Evolutionary conservation across 2,329 filamentous ascomycete genomes (phyloP).

Genomic region (Fusarium sp.): DNA sequence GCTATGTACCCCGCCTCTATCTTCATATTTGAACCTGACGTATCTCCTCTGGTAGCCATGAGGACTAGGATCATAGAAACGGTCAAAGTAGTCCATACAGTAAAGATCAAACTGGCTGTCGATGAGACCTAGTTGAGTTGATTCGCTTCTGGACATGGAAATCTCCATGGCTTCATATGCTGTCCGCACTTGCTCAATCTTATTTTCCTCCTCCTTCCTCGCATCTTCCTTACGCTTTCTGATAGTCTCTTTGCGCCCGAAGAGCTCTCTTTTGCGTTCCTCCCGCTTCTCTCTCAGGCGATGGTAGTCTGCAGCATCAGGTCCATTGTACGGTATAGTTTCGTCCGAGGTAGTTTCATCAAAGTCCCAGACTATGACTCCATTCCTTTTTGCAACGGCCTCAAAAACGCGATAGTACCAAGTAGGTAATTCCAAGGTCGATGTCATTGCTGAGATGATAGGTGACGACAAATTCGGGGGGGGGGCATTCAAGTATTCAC

Average conservation of each 20-base stretch:
- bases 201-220: neutral
- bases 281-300: neutral
- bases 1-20: neutral
- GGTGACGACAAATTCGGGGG: too few species aligned
- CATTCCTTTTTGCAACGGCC: neutral
- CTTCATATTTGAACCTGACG: neutral
- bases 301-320: neutral
- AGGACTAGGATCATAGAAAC: neutral
- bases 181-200: neutral
- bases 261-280: neutral
- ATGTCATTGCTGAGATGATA: neutral
- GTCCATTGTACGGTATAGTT: neutral
- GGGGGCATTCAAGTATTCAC: too few species aligned
- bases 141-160: neutral
- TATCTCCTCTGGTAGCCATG: neutral
- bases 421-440: neutral
- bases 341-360: neutral
- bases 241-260: neutral
- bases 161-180: neutral
- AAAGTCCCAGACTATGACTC: neutral
- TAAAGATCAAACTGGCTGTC: slow-evolving; percentile 6
- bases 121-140: neutral
- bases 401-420: neutral
- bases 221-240: neutral
- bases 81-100: neutral